phyloP scores from a whole-genome alignment of 1,284 basidiomycete genomes.

The Ustilago tritici region DNA sequence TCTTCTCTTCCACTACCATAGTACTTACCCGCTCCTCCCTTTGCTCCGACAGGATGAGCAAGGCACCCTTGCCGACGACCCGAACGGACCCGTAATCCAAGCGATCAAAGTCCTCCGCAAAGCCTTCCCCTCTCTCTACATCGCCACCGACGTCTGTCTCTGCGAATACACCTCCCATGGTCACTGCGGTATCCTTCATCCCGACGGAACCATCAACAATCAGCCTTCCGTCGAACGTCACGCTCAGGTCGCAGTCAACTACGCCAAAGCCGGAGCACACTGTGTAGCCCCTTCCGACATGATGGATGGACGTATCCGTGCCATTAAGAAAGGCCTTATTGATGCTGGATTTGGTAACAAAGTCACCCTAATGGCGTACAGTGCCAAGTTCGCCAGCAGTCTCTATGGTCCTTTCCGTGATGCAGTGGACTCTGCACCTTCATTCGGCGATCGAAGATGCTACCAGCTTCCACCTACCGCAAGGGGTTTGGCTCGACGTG shows the following conservation, averaged over 20 bases:
- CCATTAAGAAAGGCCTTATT: constrained; percentile 88
- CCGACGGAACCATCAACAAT: constrained; percentile 78
- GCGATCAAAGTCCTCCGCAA: constrained; percentile 82
- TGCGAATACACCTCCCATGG: constrained; percentile 99
- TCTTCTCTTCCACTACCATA: not conserved
- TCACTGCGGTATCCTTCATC: constrained; percentile 87
- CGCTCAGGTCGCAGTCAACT: constrained; percentile 90
- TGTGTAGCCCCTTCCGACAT: constrained; percentile 99
- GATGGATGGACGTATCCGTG: constrained; percentile 96
- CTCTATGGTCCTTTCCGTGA: constrained; percentile 99
- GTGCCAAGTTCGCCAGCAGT: constrained; percentile 98
- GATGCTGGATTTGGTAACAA: constrained; percentile 81
- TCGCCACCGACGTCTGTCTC: constrained; percentile 96
- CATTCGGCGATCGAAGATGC: constrained; percentile 94
- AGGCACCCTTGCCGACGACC: constrained; percentile 91
- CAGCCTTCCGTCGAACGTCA: constrained; percentile 78
- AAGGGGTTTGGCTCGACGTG: constrained; percentile 89
- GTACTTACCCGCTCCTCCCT: not conserved
- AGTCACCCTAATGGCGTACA: constrained; percentile 90
- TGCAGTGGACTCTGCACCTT: constrained; percentile 92
- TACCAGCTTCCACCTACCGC: constrained; percentile 93
- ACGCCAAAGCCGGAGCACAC: constrained; percentile 93
- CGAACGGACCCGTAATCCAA: constrained; percentile 88
- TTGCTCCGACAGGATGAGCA: constrained; percentile 76
- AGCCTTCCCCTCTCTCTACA: constrained; percentile 78